phyloP scores from a whole-genome alignment of 2,329 filamentous ascomycete species.

The Xylariaceae sp. region DNA sequence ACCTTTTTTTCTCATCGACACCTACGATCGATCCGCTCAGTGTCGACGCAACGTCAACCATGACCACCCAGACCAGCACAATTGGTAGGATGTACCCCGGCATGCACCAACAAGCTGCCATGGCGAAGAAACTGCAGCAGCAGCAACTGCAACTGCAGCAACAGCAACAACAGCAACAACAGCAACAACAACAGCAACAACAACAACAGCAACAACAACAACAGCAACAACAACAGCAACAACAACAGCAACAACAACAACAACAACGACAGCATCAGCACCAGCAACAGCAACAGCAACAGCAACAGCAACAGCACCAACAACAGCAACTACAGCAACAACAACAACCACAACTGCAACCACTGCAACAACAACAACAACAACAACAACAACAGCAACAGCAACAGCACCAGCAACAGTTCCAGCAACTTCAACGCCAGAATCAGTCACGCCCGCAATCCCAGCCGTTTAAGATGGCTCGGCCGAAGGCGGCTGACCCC shows the following conservation, averaged over 20 bases:
- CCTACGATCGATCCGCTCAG: conserved; percentile 63
- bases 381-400: conserved; percentile 35
- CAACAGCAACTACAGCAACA: conserved; percentile 1
- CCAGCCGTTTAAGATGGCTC: conserved; percentile 33
- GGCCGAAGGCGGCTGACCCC: conserved; percentile 54
- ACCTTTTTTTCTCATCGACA: conserved; percentile 57
- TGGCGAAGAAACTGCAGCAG: conserved; percentile 56
- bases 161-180: conserved; percentile 33
- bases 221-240: background rate
- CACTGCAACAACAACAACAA: conserved; percentile 23
- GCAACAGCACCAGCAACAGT: conserved; percentile 32
- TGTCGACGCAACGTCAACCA: conserved; percentile 51
- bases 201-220: conserved; percentile 61
- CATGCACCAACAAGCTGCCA: conserved; percentile 82
- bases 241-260: background rate
- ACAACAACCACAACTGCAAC: background rate
- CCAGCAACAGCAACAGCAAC: background rate
- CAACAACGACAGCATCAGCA: background rate
- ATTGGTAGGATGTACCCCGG: conserved; percentile 82
- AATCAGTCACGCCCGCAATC: conserved; percentile 22
- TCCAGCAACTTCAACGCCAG: background rate
- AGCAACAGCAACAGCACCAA: background rate
- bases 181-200: conserved; percentile 34
- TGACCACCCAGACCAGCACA: conserved; percentile 45
- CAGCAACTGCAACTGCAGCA: background rate